phyloP scores from a whole-genome alignment of 306 rosid genomes.

The Geum urbanum region DNA sequence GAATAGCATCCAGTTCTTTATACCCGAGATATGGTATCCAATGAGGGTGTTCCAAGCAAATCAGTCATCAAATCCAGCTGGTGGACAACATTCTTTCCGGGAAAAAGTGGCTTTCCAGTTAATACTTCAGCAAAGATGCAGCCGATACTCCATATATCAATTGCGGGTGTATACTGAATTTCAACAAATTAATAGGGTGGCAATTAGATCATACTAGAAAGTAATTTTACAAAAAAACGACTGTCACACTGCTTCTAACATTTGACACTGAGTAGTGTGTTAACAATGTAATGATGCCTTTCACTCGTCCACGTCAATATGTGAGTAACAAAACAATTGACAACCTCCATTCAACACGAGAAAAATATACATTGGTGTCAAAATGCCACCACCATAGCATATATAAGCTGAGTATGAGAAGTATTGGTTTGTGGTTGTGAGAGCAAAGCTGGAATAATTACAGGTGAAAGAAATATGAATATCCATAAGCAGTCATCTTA shows the following conservation, averaged over 20 bases:
- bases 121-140: constrained; percentile 94
- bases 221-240: neutral
- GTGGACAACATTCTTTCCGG: constrained; percentile 95
- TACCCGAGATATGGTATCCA: constrained; percentile 87
- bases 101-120: constrained; percentile 89
- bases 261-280: neutral
- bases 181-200: neutral
- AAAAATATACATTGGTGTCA: neutral
- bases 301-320: neutral
- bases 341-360: neutral
- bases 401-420: neutral
- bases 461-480: neutral
- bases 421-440: neutral
- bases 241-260: neutral
- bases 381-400: neutral
- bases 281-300: neutral
- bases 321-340: neutral
- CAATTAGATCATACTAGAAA: neutral
- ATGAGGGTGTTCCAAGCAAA: constrained; percentile 85
- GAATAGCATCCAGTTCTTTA: constrained; percentile 2
- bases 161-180: constrained; percentile 92
- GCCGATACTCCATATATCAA: constrained; percentile 96
- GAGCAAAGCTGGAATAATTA: neutral
- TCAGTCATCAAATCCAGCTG: constrained; percentile 96
- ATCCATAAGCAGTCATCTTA: neutral